Evolutionary conservation across 2,329 filamentous ascomycete species (phyloP).

Genomic region (Lasiodiplodia sp.): DNA sequence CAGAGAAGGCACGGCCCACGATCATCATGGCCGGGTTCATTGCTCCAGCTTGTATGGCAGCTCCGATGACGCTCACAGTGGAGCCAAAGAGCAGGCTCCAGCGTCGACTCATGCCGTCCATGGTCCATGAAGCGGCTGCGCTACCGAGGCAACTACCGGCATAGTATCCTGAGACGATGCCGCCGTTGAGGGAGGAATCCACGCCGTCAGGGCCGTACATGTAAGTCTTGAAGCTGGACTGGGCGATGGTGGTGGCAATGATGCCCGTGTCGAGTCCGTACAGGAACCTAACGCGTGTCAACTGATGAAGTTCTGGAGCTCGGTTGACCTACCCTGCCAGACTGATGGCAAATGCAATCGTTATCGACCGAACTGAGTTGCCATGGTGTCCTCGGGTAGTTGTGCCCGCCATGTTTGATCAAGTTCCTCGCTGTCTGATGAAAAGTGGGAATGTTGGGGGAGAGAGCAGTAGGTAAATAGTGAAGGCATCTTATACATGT

Average conservation of each 20-base stretch:
- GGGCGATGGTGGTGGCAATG: constrained; percentile 45
- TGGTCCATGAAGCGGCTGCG: constrained; percentile 42
- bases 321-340: not conserved
- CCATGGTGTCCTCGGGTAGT: constrained; percentile 6
- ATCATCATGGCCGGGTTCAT: constrained; percentile 20
- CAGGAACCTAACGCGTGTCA: not conserved
- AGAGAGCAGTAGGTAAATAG: not conserved
- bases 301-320: not conserved
- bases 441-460: not conserved
- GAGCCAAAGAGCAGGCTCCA: constrained; percentile 40
- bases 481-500: too few relatives aligned
- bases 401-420: not conserved
- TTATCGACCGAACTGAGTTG: constrained; percentile 6
- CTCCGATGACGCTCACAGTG: constrained; percentile 36
- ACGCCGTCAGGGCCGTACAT: constrained; percentile 41
- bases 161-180: constrained; percentile 46
- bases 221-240: constrained; percentile 43
- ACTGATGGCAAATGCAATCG: constrained; percentile 1
- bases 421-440: not conserved
- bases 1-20: not conserved
- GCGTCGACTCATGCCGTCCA: constrained; percentile 46
- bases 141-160: constrained; percentile 43
- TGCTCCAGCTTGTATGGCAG: constrained; percentile 33
- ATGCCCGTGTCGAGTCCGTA: constrained; percentile 37
- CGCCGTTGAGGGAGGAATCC: constrained; percentile 40